Evolutionary conservation across 306 rosid species (phyloP).

Genomic region (Calophaca sinica): DNA sequence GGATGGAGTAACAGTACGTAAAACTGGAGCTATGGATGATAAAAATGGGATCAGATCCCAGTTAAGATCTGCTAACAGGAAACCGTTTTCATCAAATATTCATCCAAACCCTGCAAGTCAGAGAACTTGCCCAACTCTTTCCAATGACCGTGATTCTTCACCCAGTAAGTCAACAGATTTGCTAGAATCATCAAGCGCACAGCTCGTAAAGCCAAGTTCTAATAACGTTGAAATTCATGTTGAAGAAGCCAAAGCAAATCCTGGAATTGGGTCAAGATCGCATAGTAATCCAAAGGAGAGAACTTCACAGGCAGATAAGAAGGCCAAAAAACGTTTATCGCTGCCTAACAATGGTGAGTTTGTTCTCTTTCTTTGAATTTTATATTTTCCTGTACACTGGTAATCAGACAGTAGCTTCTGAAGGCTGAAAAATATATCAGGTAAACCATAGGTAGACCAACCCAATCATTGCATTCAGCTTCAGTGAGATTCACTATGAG

Average conservation of each 20-base stretch:
- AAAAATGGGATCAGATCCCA: constrained; percentile 53
- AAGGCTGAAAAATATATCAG: constrained; percentile 4
- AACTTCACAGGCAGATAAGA: constrained; percentile 61
- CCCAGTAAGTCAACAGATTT: constrained; percentile 61
- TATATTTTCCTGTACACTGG: neutral
- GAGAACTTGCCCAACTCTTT: constrained; percentile 57
- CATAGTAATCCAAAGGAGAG: constrained; percentile 96
- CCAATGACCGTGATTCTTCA: constrained; percentile 75
- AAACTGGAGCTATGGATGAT: constrained; percentile 57
- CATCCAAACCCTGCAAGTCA: constrained; percentile 60
- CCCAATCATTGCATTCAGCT: neutral
- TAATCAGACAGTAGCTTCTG: constrained; percentile 1
- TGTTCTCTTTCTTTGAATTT: constrained; percentile 39
- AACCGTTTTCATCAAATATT: constrained; percentile 51
- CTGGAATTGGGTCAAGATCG: constrained; percentile 65
- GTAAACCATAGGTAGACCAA: neutral
- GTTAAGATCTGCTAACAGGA: constrained; percentile 62
- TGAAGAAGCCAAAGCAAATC: constrained; percentile 64
- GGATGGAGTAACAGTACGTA: constrained; percentile 64
- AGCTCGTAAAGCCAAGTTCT: constrained; percentile 50
- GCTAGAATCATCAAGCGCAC: constrained; percentile 58
- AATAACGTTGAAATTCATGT: constrained; percentile 55
- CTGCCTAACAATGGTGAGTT: constrained; percentile 74
- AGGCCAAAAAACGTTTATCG: constrained; percentile 77
- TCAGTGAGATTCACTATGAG: neutral